Percentiles rank a stretch among this genome's conserved stretches.
Evolutionary conservation across 768 basidiomycete species (phyloP).

Genomic region (Panaeolus papilionaceus): DNA sequence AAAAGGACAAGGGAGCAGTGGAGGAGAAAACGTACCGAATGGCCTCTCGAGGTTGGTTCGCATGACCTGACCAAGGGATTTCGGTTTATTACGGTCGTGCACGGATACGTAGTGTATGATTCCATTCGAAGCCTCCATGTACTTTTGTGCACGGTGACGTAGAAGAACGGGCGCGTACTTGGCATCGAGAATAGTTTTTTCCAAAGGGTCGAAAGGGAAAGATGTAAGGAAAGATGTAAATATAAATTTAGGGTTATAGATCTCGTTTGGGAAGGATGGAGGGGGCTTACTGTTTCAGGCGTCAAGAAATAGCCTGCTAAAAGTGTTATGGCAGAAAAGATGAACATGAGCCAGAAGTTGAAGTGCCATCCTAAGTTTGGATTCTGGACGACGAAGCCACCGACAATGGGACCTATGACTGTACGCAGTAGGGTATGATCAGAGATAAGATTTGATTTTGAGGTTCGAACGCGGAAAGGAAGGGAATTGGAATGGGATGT

Average conservation of each 20-base stretch:
- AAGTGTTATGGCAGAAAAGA: conserved; percentile 53
- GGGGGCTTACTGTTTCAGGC: conserved; percentile 59
- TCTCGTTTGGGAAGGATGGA: neutral
- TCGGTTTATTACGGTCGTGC: conserved; percentile 52
- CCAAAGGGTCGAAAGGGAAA: too few relatives aligned
- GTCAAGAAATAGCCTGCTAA: conserved; percentile 52
- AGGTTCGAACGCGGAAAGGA: too few relatives aligned
- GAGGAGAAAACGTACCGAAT: conserved; percentile 46
- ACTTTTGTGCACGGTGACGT: conserved; percentile 52
- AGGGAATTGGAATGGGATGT: too few relatives aligned
- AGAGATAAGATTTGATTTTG: conserved; percentile 5
- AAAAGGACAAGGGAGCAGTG: neutral
- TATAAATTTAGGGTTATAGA: conserved; percentile 7
- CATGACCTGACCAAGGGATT: conserved; percentile 49
- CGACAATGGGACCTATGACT: conserved; percentile 73
- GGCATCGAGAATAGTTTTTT: neutral
- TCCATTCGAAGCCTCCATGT: conserved; percentile 47
- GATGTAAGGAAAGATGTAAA: neutral
- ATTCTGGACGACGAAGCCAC: conserved; percentile 63
- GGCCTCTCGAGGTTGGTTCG: conserved; percentile 59
- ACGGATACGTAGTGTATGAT: conserved; percentile 53
- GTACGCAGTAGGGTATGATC: conserved; percentile 14
- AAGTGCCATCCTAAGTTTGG: conserved; percentile 61
- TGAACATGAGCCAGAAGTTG: conserved; percentile 71
- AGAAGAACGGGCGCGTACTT: conserved; percentile 69